A percentile compares a stretch with the other conserved stretches of the same genome.
phyloP scores from a whole-genome alignment of 371 early-diverging fungal genomes.

The Apophysomyces sp. region DNA sequence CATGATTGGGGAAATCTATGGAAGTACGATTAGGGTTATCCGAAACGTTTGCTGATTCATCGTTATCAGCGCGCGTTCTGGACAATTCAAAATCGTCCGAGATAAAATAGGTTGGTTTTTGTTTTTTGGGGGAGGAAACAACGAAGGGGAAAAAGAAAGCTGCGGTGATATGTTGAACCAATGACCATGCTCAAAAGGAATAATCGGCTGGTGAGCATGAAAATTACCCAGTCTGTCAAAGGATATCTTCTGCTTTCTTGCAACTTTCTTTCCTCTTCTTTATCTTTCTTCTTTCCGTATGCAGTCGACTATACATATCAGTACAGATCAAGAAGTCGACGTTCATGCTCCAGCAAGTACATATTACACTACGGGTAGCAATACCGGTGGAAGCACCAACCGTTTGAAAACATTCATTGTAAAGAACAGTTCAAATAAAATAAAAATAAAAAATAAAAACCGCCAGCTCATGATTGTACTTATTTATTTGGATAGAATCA shows the following conservation, averaged over 20 bases:
- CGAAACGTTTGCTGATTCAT: too few species aligned
- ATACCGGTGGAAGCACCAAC: constrained; percentile 22
- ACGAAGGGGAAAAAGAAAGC: background rate
- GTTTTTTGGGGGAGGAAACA: background rate
- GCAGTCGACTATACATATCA: constrained; percentile 28
- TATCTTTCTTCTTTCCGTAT: background rate
- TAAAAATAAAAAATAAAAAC: background rate
- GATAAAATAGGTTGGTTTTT: too few species aligned
- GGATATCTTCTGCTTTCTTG: background rate
- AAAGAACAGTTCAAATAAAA: too few species aligned
- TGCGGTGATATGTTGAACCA: background rate
- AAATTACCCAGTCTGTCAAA: background rate
- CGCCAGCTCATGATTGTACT: background rate
- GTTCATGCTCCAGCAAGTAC: constrained; percentile 32
- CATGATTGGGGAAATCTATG: background rate
- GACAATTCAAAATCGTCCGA: background rate
- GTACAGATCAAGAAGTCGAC: constrained; percentile 24
- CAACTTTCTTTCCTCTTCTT: constrained; percentile 4
- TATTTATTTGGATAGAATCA: background rate
- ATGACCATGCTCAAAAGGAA: background rate
- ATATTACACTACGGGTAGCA: constrained; percentile 29
- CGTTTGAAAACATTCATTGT: constrained; percentile 16
- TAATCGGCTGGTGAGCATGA: background rate
- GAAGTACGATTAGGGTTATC: background rate
- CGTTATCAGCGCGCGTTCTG: background rate